Evolutionary conservation across 257 asterid genomes (phyloP), one percentile per base, ranked within the genome.

Genomic region (Fraxinus americana): DNA sequence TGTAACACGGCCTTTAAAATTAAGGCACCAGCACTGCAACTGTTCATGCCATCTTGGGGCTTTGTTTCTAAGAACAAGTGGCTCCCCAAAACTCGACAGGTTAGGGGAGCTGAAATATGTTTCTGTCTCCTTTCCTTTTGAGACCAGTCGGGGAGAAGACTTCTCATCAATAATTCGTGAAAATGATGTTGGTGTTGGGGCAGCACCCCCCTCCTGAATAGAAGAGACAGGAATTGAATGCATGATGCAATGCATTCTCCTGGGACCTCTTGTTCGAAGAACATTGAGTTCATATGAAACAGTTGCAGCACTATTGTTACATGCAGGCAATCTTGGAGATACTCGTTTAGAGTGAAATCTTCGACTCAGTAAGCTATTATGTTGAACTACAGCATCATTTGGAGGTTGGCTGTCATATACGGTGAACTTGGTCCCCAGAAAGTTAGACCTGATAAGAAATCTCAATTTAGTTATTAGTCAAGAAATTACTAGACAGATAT

Each of bases 41-140:
- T 92, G 97, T 70, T 94, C 98, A 73, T 94, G 98, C 98, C 98
- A 94, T 77, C 98, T 85, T 11, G 98, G 98, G 69, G 93, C 81
- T 83, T 94, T 94, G 87, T 94, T 94, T 63, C 88, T 90, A 6
- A 94, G 97, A 50, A 89, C 83, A 35, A 94, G 97, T 0, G 93
- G 79, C 76, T 83, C 92, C 3, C 82, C 72, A 2, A 84, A 70
- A 27, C 70, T 23, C 19, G 89, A 75, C 73, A 70, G 80, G 78
- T 34, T 66, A 1, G 86, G 81, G 39, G 86, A 79, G 81, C 85
- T 83, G 25, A 73, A 75, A 59, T 76, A 71, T 35, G 63, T 80
- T 61, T 34, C 63, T 2, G 81, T 81, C 67, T 85, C 91, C 67
- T 86, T 88, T 23, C 80, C 86, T 76, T 81, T 86, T 16, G 74